phyloP scores from a whole-genome alignment of 2,329 filamentous ascomycete species.

The Diaporthe ilicicola region DNA sequence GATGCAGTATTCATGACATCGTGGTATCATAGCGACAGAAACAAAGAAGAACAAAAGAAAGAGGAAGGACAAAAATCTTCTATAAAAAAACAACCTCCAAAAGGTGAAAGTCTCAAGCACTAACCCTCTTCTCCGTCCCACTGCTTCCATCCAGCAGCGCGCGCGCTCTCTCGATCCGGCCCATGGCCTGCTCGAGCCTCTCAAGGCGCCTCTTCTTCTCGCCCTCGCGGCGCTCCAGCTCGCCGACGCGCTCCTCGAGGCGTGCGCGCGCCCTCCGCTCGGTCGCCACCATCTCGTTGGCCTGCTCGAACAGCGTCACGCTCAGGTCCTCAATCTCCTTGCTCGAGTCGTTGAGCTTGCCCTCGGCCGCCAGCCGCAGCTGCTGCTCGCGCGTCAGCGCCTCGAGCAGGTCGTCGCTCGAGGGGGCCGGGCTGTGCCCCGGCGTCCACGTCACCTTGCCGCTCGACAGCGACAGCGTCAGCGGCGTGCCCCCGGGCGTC shows the following conservation, averaged over 20 bases:
- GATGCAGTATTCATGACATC: conserved; percentile 16
- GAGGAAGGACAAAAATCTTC: background rate
- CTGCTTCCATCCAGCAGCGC: conserved; percentile 58
- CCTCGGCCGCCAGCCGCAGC: conserved; percentile 74
- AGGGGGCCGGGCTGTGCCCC: conserved; percentile 35
- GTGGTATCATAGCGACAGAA: conserved; percentile 14
- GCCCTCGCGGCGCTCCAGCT: conserved; percentile 73
- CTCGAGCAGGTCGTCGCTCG: conserved; percentile 63
- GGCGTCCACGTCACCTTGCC: conserved; percentile 27
- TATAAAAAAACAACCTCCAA: background rate
- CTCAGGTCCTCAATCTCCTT: conserved; percentile 82
- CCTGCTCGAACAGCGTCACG: conserved; percentile 79
- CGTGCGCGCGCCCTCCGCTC: conserved; percentile 76
- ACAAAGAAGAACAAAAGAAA: background rate
- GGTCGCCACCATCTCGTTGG: conserved; percentile 86
- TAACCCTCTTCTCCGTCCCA: conserved; percentile 11
- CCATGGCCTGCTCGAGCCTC: conserved; percentile 74
- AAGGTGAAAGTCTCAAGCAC: conserved; percentile 5
- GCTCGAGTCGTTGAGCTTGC: conserved; percentile 70
- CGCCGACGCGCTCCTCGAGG: conserved; percentile 74
- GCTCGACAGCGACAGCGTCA: conserved; percentile 29
- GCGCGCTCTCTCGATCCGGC: conserved; percentile 75
- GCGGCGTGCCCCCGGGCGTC: conserved; percentile 27
- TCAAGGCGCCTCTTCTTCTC: conserved; percentile 77
- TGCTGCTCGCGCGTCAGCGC: conserved; percentile 73